Evolutionary conservation across 208 protist genomes (phyloP).

Genomic region (Leishmania aethiopica): DNA sequence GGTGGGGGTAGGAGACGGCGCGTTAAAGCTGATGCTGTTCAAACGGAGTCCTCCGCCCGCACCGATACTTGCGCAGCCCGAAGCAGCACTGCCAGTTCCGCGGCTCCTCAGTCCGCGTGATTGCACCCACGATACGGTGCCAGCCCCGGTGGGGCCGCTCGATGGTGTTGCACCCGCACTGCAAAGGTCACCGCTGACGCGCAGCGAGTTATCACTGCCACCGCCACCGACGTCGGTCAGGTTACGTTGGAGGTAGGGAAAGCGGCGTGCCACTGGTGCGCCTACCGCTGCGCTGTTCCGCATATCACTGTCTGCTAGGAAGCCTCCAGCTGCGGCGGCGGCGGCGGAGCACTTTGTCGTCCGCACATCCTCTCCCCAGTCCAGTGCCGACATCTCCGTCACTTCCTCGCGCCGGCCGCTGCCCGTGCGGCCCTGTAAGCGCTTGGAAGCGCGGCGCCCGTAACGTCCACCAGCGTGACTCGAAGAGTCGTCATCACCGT

Average conservation of each 20-base stretch:
- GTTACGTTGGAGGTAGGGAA: slow-evolving; percentile 7
- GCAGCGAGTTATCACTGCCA: neutral
- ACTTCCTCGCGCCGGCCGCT: neutral
- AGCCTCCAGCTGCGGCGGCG: neutral
- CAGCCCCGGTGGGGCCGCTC: neutral
- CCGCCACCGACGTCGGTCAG: neutral
- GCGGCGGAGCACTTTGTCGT: neutral
- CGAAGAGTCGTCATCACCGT: neutral
- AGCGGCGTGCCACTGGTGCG: neutral
- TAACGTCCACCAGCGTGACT: neutral
- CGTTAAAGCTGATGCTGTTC: neutral
- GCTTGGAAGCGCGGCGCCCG: neutral
- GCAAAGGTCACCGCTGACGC: neutral
- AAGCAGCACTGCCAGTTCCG: neutral
- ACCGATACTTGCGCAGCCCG: neutral
- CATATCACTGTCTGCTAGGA: neutral
- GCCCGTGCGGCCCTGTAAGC: neutral
- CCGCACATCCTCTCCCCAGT: slow-evolving; percentile 12
- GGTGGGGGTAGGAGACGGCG: neutral
- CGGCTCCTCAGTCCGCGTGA: slow-evolving; percentile 12
- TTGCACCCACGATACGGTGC: neutral
- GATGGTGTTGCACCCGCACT: neutral
- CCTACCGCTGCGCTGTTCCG: neutral
- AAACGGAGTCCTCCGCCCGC: neutral
- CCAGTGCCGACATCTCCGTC: slow-evolving; percentile 25